phyloP scores from a whole-genome alignment of 1,139 yeast genomes.

The Entelexis sorbosivorans region DNA sequence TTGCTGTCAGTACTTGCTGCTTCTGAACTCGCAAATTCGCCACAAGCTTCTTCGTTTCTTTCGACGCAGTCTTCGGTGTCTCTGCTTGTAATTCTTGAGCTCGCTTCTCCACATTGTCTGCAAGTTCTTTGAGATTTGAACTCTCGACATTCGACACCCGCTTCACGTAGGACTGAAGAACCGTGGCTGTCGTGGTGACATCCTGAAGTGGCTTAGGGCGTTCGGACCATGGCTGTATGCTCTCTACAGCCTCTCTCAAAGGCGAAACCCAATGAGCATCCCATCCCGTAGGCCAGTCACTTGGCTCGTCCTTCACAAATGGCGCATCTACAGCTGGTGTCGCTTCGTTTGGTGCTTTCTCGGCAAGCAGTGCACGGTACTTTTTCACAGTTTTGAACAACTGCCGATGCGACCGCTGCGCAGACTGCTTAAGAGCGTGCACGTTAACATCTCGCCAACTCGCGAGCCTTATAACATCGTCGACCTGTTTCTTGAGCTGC shows the following conservation, averaged over 20 bases:
- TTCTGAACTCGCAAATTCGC: conserved; percentile 73
- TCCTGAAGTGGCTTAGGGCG: conserved; percentile 50
- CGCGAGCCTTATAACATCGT: conserved; percentile 76
- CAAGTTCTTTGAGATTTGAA: conserved; percentile 42
- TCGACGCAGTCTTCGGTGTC: conserved; percentile 62
- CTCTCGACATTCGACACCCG: conserved; percentile 23
- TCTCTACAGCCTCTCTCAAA: not conserved
- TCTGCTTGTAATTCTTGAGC: conserved; percentile 57
- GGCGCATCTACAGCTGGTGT: not conserved
- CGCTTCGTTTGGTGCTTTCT: conserved; percentile 33
- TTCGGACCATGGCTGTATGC: conserved; percentile 35
- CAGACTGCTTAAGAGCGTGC: conserved; percentile 86
- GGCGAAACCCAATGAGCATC: not conserved
- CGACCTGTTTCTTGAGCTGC: conserved; percentile 61
- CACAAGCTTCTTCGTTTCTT: conserved; percentile 62
- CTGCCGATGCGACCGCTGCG: conserved; percentile 73
- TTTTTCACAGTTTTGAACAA: conserved; percentile 77
- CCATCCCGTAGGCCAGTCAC: not conserved
- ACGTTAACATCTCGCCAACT: conserved; percentile 97
- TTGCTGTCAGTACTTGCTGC: conserved; percentile 62
- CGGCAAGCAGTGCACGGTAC: conserved; percentile 54
- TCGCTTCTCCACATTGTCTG: conserved; percentile 44
- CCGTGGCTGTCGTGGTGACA: conserved; percentile 34
- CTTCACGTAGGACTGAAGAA: conserved; percentile 21
- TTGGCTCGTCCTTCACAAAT: not conserved